Base-by-base conservation (phyloP, 768 basidiomycete species). In the Leucocoprinus birnbaumii region DNA sequence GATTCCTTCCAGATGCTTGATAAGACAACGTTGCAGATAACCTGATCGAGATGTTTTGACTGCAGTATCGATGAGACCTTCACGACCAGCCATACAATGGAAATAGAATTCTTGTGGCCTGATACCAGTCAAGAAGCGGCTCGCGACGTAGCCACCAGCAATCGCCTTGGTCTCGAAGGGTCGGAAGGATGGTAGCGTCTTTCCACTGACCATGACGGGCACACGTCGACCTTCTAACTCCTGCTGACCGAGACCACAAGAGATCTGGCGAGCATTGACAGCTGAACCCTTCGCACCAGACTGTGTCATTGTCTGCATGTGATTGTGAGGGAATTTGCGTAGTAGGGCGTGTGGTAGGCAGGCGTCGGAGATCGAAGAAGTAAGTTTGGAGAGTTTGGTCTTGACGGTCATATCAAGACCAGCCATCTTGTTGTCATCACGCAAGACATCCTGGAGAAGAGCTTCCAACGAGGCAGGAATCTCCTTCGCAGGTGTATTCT, bases 81-180 rank as follows among this genome's bases (percentile, higher is more conserved):
- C 97, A 62, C 97, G 85, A 50, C 97, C 97, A 55, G 97, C 97
- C 97, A 99, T 99, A 67, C 97, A 98, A 73, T 99, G 97, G 80
- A 99, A 99, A 75, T 97, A 99, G 73, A 98, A 99, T 69, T 99
- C 97, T 68, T 99, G 97, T 0, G 97, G 97, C 62, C 89, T 91
- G 68, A 99, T 86, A 52, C 97, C 97, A 6, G 97, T 98, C 76
- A 99, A 82, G 80, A 99, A 99, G 34, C 97, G 93, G 68, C 96
- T 97, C 13, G 92, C 94, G 44, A 99, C 91, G 68, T 96, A 99
- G 7, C 97, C 97, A 65, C 97, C 97, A 11, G 97, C 96, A 58
- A 98, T 93, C 3, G 97, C 94, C 58, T 87, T 89, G n/a, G 97
- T 98, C 71, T 98, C 97, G 71, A 98, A 98, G 0, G 95, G 77